A percentile compares a stretch with the other conserved stretches of the same genome.
phyloP scores from a whole-genome alignment of 805 yeast species.

The Teunomyces lycoperdinae region DNA sequence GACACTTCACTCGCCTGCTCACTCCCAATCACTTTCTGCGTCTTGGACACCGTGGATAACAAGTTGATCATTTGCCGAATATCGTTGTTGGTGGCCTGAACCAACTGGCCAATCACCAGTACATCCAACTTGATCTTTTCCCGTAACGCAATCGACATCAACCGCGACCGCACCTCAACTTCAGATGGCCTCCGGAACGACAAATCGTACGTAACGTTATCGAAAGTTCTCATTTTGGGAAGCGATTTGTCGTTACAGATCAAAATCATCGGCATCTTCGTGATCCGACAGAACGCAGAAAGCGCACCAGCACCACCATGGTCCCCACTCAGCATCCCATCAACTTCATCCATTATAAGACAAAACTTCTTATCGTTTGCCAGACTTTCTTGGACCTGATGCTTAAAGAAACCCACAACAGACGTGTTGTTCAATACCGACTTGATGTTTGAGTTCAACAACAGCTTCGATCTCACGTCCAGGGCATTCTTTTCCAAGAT shows the following conservation, averaged over 20 bases:
- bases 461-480: slow-evolving; percentile 83
- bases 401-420: slow-evolving; percentile 69
- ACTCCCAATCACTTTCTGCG: slow-evolving; percentile 61
- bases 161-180: slow-evolving; percentile 71
- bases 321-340: slow-evolving; percentile 99
- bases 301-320: slow-evolving; percentile 97
- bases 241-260: slow-evolving; percentile 90
- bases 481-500: slow-evolving; percentile 78
- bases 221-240: slow-evolving; percentile 97
- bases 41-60: slow-evolving; percentile 77
- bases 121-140: slow-evolving; percentile 83
- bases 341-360: slow-evolving; percentile 97
- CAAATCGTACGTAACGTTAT: slow-evolving; percentile 72
- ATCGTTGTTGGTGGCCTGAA: slow-evolving; percentile 82
- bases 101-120: slow-evolving; percentile 76
- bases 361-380: slow-evolving; percentile 59
- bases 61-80: slow-evolving; percentile 91
- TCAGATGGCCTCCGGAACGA: slow-evolving; percentile 90
- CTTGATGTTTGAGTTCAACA: slow-evolving; percentile 66
- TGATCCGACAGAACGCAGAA: slow-evolving; percentile 79
- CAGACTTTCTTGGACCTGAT: slow-evolving; percentile 26
- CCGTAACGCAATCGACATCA: slow-evolving; percentile 85
- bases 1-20: slow-evolving; percentile 63
- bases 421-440: slow-evolving; percentile 79
- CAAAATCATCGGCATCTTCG: slow-evolving; percentile 85